Evolutionary conservation across 75 land plant genomes (phyloP).

Genomic region (Isoetes taiwanensis): DNA sequence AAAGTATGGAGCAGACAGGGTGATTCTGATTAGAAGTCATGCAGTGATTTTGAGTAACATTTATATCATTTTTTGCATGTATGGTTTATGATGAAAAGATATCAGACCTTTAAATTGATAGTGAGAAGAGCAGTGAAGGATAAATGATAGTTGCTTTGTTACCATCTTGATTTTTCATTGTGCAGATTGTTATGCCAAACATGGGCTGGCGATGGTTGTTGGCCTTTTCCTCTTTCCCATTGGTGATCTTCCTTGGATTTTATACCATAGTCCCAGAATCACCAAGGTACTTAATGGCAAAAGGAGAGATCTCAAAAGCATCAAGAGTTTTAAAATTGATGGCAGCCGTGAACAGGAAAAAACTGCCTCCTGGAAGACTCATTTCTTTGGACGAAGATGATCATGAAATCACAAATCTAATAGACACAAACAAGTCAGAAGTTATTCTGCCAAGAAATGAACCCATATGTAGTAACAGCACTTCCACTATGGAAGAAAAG

Average conservation of each 20-base stretch:
- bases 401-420: not conserved
- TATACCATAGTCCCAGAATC: constrained; percentile 67
- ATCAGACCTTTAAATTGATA: too few relatives aligned
- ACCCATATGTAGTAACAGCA: not conserved
- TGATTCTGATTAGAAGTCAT: too few relatives aligned
- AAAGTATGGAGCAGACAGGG: too few relatives aligned
- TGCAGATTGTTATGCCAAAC: constrained; percentile 69
- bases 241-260: constrained; percentile 53
- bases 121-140: too few relatives aligned
- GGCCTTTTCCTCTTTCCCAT: constrained; percentile 61
- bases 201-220: constrained; percentile 91
- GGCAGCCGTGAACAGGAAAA: constrained; percentile 36
- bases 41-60: too few relatives aligned
- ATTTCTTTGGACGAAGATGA: not conserved
- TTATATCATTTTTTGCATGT: not conserved
- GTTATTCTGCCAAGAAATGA: not conserved
- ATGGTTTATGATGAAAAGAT: not conserved
- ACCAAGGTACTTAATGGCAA: constrained; percentile 60
- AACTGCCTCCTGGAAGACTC: constrained; percentile 56
- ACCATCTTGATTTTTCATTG: not conserved
- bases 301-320: constrained; percentile 50
- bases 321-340: constrained; percentile 36
- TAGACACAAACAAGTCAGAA: not conserved
- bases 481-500: not conserved
- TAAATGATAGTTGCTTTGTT: too few relatives aligned